Base-by-base conservation (phyloP, 2,329 filamentous ascomycete species). In the Claviceps citrina region DNA sequence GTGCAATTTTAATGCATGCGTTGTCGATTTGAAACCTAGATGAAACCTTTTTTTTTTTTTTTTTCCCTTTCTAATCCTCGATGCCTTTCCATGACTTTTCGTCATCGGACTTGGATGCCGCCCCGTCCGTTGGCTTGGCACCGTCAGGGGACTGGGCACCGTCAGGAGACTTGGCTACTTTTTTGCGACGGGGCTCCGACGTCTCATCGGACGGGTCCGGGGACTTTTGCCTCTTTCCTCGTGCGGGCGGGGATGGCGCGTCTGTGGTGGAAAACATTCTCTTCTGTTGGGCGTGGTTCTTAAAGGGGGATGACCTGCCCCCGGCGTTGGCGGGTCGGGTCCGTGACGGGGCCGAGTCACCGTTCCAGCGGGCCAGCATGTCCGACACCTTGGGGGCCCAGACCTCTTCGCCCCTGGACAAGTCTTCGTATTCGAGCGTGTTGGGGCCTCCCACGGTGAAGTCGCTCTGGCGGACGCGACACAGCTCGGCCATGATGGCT, bases 401-500 rank as follows among this genome's bases (percentile, higher is more conserved):
- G 7, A 83, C 74, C 1, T 77, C 71, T 57, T 93, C 84, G 1
- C 83, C 85, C 47, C 78, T 73, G 42, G 69, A 69, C 4, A 95
- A 62, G 46, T 93, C 84, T 9, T 74, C 66, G 54, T 82, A 93
- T 49, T 91, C 81, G 16, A 95, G 59, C 39, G 85, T 81, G 53
- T 84, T 87, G 4, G 65, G 61, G 26, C 73, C 68, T 1, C 74
- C 77, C 0, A 94, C 64, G 42, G 73, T 70, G 52, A 93, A 96
- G 45, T 85, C 75, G 15, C 77, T 83, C 61, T 98, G 91, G 39
- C 82, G 75, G 3, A 76, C 81, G 40, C 91, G 79, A 42, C 81
- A 72, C 16, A 98, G 73, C 50, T 82, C 78, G 18, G 83, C 76
- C 89, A 98, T 96, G 48, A 91, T 69, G 26, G 73, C 91, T 19